Evolutionary conservation across 345 rosid species (phyloP).

Genomic region (thale cress (Arabidopsis thaliana)): DNA sequence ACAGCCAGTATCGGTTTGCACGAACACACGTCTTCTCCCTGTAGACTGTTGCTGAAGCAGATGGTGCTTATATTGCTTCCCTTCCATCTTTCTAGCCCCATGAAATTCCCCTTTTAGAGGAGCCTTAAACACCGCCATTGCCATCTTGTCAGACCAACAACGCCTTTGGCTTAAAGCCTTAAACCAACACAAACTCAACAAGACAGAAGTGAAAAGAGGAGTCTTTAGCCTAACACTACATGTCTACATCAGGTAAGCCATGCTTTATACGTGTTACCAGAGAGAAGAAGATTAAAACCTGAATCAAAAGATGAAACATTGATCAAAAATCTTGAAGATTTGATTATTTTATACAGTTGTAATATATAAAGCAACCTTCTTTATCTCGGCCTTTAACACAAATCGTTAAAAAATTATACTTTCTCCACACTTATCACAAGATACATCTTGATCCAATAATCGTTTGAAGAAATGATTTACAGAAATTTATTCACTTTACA

Average conservation of each 20-base stretch:
- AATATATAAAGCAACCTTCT: neutral
- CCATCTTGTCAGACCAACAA: constrained; percentile 49
- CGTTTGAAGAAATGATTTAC: neutral
- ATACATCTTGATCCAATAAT: constrained; percentile 20
- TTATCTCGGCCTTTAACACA: constrained; percentile 1
- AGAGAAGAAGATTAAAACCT: constrained; percentile 8
- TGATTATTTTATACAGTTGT: neutral
- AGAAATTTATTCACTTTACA: neutral
- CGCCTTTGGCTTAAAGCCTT: constrained; percentile 51
- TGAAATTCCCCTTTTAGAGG: constrained; percentile 53
- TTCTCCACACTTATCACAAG: neutral
- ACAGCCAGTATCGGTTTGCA: constrained; percentile 71
- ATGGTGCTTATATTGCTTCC: constrained; percentile 39
- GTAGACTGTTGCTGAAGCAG: constrained; percentile 45
- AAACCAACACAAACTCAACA: constrained; percentile 37
- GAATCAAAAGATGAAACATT: neutral
- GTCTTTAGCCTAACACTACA: constrained; percentile 28
- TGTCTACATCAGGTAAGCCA: constrained; percentile 38
- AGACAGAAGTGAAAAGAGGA: constrained; percentile 16
- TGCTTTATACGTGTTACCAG: neutral
- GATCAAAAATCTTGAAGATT: neutral
- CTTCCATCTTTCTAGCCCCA: constrained; percentile 57
- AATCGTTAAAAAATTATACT: neutral
- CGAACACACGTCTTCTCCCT: constrained; percentile 62
- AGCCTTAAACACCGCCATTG: constrained; percentile 54